Percentiles rank a stretch among this genome's conserved stretches.
Conservation (phyloP, 305 asterid species). For the Salvia sclarea region DNA sequence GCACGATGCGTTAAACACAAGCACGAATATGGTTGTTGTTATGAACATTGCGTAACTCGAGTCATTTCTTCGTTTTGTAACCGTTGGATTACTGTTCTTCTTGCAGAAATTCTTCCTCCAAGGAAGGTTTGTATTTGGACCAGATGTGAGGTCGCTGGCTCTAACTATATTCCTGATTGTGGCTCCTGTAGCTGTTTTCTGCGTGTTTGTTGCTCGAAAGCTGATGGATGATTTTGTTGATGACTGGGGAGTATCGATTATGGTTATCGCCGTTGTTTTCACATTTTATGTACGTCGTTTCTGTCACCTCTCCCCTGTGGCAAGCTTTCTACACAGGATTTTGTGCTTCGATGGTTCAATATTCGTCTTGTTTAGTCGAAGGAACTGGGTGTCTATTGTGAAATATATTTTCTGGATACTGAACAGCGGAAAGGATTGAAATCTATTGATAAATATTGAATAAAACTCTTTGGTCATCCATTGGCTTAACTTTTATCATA, state of each 20-base stretch:
- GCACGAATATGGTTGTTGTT: not conserved
- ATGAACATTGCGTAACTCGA: not conserved
- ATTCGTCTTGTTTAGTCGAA: not conserved
- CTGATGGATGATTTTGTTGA: conserved; percentile 69
- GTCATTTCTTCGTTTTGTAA: conserved; percentile 23
- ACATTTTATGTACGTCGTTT: conserved; percentile 66
- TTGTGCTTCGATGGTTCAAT: not conserved
- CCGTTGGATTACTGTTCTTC: conserved; percentile 28
- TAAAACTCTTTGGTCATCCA: conserved; percentile 1
- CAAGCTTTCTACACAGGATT: not conserved
- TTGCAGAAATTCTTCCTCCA: conserved; percentile 83
- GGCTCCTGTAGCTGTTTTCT: conserved; percentile 76
- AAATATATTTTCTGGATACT: not conserved
- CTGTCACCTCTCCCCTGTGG: conserved; percentile 22
- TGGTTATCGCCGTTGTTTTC: conserved; percentile 63
- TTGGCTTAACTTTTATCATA: not conserved
- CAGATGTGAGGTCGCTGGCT: conserved; percentile 86
- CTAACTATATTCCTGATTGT: conserved; percentile 82
- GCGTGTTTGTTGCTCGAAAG: conserved; percentile 90
- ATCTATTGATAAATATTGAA: not conserved
- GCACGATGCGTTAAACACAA: not conserved
- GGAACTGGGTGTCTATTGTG: not conserved
- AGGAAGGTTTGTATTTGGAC: conserved; percentile 96
- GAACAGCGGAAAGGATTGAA: not conserved
- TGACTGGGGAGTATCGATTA: conserved; percentile 71